Evolutionary conservation across 345 rosid species (phyloP).

Genomic region (Corchorus capsularis): DNA sequence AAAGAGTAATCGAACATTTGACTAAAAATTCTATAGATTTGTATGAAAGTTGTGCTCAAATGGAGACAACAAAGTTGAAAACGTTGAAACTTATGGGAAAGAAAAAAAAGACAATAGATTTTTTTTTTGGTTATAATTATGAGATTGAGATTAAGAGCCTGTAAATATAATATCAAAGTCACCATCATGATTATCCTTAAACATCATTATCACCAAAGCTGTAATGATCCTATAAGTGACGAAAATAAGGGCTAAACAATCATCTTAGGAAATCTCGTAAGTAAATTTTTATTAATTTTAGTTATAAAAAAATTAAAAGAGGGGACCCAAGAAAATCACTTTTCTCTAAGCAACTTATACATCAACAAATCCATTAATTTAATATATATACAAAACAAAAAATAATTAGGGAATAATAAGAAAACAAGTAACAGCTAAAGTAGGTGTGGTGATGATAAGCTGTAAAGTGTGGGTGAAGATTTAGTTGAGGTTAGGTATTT

Average conservation of each 20-base stretch:
- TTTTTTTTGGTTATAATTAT: not conserved
- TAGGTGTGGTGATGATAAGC: not conserved
- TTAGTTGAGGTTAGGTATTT: slow-evolving; percentile 23
- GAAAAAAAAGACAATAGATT: too few relatives aligned
- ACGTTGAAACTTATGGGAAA: not conserved
- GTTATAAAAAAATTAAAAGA: not conserved
- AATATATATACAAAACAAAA: not conserved
- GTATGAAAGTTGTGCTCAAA: not conserved
- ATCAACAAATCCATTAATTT: slow-evolving; percentile 8
- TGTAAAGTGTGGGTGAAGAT: slow-evolving; percentile 19
- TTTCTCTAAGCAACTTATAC: not conserved
- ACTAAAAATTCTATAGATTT: not conserved
- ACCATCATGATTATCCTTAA: not conserved
- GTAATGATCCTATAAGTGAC: not conserved
- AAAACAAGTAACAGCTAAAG: slow-evolving; percentile 15
- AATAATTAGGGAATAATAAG: not conserved
- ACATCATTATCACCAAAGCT: slow-evolving; percentile 1
- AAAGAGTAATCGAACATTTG: not conserved
- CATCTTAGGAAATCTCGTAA: slow-evolving; percentile 8
- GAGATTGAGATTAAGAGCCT: not conserved
- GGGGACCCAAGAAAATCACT: not conserved
- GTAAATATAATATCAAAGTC: not conserved
- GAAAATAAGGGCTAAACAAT: not conserved
- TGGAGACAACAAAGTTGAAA: not conserved
- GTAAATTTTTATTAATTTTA: not conserved